Conservation (phyloP, 768 basidiomycete genomes). For the Fomitopsis serialis region DNA sequence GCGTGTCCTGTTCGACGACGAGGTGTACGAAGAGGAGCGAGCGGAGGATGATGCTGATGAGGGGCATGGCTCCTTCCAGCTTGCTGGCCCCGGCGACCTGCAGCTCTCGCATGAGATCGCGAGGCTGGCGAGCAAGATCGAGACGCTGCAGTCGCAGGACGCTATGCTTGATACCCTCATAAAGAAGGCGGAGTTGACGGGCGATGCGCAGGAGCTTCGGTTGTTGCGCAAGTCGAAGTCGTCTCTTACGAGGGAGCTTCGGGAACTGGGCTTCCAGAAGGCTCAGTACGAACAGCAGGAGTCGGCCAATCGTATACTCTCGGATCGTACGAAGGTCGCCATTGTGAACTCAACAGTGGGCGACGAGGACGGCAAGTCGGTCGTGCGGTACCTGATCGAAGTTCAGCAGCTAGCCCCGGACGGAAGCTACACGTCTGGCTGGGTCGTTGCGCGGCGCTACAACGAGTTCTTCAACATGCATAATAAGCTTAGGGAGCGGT, state of each 20-base stretch:
- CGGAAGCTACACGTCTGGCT: conserved; percentile 76
- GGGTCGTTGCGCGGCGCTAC: conserved; percentile 91
- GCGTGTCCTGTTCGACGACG: conserved; percentile 25
- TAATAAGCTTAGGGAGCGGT: conserved; percentile 75
- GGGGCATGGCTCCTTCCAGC: conserved; percentile 53
- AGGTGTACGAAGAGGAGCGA: conserved; percentile 45
- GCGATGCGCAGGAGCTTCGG: conserved; percentile 79
- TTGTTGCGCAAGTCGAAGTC: conserved; percentile 79
- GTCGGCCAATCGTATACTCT: conserved; percentile 79
- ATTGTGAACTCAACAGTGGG: conserved; percentile 81
- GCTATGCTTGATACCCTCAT: conserved; percentile 82
- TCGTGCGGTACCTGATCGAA: conserved; percentile 89
- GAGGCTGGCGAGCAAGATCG: conserved; percentile 70
- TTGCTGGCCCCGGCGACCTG: conserved; percentile 86
- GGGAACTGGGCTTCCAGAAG: conserved; percentile 85
- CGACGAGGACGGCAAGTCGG: conserved; percentile 83
- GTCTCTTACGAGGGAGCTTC: conserved; percentile 74
- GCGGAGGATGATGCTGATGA: conserved; percentile 35
- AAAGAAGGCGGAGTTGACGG: conserved; percentile 92
- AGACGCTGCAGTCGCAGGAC: conserved; percentile 75
- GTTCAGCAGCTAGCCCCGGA: conserved; percentile 83
- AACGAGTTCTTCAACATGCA: conserved; percentile 94
- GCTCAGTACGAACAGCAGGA: conserved; percentile 93
- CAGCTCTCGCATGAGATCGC: conserved; percentile 84
- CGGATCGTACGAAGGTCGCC: conserved; percentile 77